Base-by-base conservation (phyloP, 2,329 filamentous ascomycete species). In the Lachnellula arida region DNA sequence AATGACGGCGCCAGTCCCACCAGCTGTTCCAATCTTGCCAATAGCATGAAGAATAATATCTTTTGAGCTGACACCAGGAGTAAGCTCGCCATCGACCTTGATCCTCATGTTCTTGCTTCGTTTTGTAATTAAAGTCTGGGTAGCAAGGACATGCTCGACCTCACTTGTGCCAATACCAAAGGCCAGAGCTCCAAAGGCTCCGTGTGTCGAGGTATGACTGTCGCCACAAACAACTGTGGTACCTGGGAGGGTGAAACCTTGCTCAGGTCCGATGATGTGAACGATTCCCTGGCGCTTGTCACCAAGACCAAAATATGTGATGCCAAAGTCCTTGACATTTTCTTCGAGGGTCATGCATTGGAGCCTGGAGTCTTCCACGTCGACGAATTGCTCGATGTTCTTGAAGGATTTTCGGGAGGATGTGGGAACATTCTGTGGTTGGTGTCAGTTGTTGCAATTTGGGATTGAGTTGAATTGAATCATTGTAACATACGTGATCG, bases 41-140 rank as follows among this genome's bases (percentile, higher is more conserved):
- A 99, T 99, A 55, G 90, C 88, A 72, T 97, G 85, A 54, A 97
- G 85, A 64, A 97, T 84, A 59, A 97, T 86, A 68, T 99, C 94
- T 77, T 99, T 99, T 72, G 91, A 96, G 75, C 88, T 95, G 56
- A 97, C 94, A 60, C 94, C 94, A 4, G 92, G 88, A 35, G 88
- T 83, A 55, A 97, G 83, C 73, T 93, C 86, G 53, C 94, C 94
- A 64, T 97, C 90, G 59, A 97, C 89, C 75, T 96, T 89, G 67
- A 99, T 87, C 69, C 91, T 88, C 93, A 99, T 97, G 80, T 99
- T 97, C 79, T 97, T 97, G 76, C 91, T 96, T 70, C 91, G 83
- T 77, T 91, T 91, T 61, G 92, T 96, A 72, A 97, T 91, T 63
- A 99, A 79, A 58, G 91, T 96, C 75, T 97, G 94, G 14, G 94